These are phyloP conservation scores for Austroboletus niveus DNA, from an alignment of 1,284 basidiomycete genomes.

Conservation along the genomic window DNA sequence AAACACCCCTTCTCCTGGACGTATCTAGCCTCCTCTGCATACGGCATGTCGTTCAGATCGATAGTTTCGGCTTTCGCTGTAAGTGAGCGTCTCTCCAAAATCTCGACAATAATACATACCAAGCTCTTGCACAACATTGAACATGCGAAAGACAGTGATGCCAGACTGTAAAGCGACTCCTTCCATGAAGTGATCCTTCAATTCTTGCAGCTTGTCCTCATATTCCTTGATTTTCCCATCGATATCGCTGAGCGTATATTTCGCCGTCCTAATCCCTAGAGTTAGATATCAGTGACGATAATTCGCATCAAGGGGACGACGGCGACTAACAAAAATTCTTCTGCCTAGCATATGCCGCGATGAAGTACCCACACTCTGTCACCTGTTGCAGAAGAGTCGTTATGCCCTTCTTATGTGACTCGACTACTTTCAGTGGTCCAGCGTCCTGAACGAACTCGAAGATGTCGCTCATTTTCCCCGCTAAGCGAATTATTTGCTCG, in stretches of 20 bases:
- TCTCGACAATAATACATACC: not conserved
- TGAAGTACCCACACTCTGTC: conserved; percentile 4
- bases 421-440: not conserved
- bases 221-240: conserved; percentile 2
- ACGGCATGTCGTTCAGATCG: not conserved
- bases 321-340: conserved; percentile 1
- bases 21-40: not conserved
- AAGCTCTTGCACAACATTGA: not conserved
- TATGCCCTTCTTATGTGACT: not conserved
- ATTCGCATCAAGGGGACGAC: not conserved
- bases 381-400: conserved; percentile 1
- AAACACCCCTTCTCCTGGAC: not conserved
- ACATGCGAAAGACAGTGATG: conserved; percentile 2
- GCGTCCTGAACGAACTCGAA: conserved; percentile 1
- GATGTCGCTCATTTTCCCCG: not conserved
- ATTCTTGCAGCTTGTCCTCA: not conserved
- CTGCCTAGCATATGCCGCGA: not conserved
- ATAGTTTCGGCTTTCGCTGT: not conserved
- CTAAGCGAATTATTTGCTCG: not conserved
- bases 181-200: not conserved
- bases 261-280: conserved; percentile 3
- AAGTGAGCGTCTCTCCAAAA: not conserved
- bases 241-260: not conserved
- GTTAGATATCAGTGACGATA: not conserved
- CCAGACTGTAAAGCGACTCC: not conserved